Base-by-base conservation (phyloP, 2,329 filamentous ascomycete species). In the Penicillium rolfsii region DNA sequence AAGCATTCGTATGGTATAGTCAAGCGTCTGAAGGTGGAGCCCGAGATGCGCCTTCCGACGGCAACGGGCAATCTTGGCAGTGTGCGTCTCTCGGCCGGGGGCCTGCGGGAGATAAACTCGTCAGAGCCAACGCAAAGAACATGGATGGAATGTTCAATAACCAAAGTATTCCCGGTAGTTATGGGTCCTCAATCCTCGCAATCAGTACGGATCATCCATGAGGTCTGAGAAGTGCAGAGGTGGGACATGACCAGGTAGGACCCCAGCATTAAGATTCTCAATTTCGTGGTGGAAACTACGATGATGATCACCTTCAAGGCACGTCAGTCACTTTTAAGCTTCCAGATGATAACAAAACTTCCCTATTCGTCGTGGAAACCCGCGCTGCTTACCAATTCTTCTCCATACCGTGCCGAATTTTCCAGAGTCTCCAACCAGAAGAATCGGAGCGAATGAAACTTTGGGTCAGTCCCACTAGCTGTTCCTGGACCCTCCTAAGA, bases 341-440 rank as follows among this genome's bases (percentile, higher is more conserved):
- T 41, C 38, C 33, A 12, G 41, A 41, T 26, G 36, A 28, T 53
- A 36, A 36, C 35, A 53, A 28, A 28, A 43, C 36, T 53, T 56
- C 48, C 60, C 53, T 38, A 55, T 26, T 33, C 9, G 22, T 9
- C 22, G 33, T 41, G 35, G 28, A 58, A 59, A 5, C 26, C 52
- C 43, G 41, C 16, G 8, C 41, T 60, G 65, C 38, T 68, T 64
- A 68, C 66, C 63, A 66, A 68, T 64, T 61, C 19, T 54, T 28
- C 33, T 53, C 48, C 26, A 52, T 35, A 26, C 45, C 24, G 52
- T 54, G 38, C 52, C 55, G 63, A 62, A 56, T 33, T 57, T 63
- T 65, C 61, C 49, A 65, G 33, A 30, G 14, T 30, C 40, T 36
- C 11, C 8, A 52, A 52, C 36, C 12, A 45, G 12, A 30, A 52